These are phyloP conservation scores for Mycoemilia scoparia DNA, from an alignment of 192 early-diverging fungal species.

Conservation along the genomic window DNA sequence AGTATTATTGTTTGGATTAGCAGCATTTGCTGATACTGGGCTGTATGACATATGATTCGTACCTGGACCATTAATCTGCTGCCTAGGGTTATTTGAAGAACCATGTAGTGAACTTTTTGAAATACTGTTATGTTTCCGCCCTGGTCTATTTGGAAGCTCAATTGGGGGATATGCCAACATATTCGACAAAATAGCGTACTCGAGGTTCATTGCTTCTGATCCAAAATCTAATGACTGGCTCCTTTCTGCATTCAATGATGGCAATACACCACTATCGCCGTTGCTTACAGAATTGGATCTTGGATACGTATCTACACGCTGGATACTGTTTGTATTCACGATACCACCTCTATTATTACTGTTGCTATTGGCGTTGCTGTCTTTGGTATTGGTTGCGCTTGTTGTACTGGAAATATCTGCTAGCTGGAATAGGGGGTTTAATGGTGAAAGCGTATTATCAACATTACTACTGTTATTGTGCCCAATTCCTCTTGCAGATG, in stretches of 20 bases:
- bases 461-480: no score
- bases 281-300: slow-evolving; percentile 4
- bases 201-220: slow-evolving; percentile 72
- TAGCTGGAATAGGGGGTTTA: no score
- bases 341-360: no score
- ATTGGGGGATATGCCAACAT: slow-evolving; percentile 52
- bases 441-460: no score
- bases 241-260: slow-evolving; percentile 24
- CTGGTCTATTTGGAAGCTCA: not conserved
- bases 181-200: slow-evolving; percentile 73
- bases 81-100: not conserved
- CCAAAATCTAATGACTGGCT: slow-evolving; percentile 58
- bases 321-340: not conserved
- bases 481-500: no score
- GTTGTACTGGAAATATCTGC: no score
- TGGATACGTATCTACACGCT: not conserved
- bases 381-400: no score
- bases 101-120: not conserved
- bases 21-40: no score
- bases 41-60: no score
- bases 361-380: no score
- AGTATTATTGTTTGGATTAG: no score
- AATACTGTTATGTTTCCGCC: not conserved
- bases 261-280: slow-evolving; percentile 9
- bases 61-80: not conserved